Base-by-base conservation (phyloP, 371 early-diverging fungal genomes). In the Apophysomyces sp. region DNA sequence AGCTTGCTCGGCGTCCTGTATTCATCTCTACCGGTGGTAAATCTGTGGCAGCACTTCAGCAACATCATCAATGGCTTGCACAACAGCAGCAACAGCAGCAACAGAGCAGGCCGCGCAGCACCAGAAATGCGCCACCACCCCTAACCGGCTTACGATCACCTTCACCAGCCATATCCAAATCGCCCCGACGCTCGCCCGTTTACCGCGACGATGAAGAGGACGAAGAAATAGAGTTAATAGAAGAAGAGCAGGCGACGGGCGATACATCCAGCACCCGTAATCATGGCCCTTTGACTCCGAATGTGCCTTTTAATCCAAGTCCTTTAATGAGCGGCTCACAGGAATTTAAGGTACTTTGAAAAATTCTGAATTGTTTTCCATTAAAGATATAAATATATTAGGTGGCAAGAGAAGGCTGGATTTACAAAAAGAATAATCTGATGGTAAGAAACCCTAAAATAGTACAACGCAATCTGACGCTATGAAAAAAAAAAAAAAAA, bases 361-460 rank as follows among this genome's bases (percentile, higher is more conserved):
- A 36, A 18, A n/a, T 8, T 29, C 6, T 3, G 15, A 2, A 24
- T 18, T 21, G 3, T 26, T n/a, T 4, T 15, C 36, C 18, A 18
- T 16, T 27, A 15, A 52, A 12, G 12, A n/a, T 29, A 13, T 32
- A 12, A n/a, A 9, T 34, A 37, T 18, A 16, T 3, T 60, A 77
- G 74, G 67, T 81, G 40, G 76, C 76, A 12, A 75, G 63, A 40
- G 82, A 78, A 67, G 82, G 82, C 11, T 81, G 82, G 82, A 30
- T 81, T 1, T 78, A 72, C 39, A 72, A 59, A 32, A 74, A 73
- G 34, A 75, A 73, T 52, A 69, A 72, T 28, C 54, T 81, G 12
- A 75, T 77, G 81, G 81, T 77, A 77, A 70, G 60, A 29, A 41
- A 49, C 29, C 18, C 30, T 6, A 3, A 16, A 24, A 34, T 27